Base-by-base conservation (phyloP, 1,284 basidiomycete species). In the Puccinia novopanici region DNA sequence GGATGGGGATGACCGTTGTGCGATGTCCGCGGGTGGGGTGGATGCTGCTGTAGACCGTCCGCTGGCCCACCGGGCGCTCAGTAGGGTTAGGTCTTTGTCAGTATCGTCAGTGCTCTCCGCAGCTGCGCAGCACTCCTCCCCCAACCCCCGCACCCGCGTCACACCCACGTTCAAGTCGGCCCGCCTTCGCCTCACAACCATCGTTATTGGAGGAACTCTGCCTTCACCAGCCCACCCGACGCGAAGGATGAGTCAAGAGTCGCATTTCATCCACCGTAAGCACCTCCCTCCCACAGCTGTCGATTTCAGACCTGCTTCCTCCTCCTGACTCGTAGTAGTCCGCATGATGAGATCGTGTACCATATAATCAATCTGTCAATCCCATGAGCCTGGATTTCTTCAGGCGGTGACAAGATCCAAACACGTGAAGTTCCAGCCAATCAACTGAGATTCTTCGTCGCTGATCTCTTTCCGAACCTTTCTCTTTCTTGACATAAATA, bases 341-440 rank as follows among this genome's bases (percentile, higher is more conserved):
- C 34, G 34, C 34, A 54, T 61, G 59, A 61, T 61, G 59, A 61
- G 59, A 24, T 30, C 40, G 65, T 68, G 40, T 42, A 45, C 8
- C 0, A 65, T n/a, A 34, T 37, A 63, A 70, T 40, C 42, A 50
- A 72, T 72, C 70, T 72, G 70, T 72, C 70, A 72, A 72, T 72
- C 70, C 70, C 22, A 50, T 72, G 70, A 72, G 54, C 50, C 70
- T 52, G 19, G 34, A 34, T 34, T 55, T 55, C 22, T 19, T 42
- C n/a, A 54, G 50, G 52, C 37, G 59, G 10, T 61, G 59, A 61
- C 59, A 61, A 34, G 27, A 61, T 61, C 59, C 13, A 30, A 61
- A 37, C 59, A 61, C 59, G 30, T 61, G 59, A 61, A 61, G 59
- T 61, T 37, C 27, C 59, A 61, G 59, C 59, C 30, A 61, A 61